A percentile compares a stretch with the other conserved stretches of the same genome.
Evolutionary conservation across 2,329 filamentous ascomycete genomes (phyloP).

Genomic region (Ophiostoma himal-ulmi): DNA sequence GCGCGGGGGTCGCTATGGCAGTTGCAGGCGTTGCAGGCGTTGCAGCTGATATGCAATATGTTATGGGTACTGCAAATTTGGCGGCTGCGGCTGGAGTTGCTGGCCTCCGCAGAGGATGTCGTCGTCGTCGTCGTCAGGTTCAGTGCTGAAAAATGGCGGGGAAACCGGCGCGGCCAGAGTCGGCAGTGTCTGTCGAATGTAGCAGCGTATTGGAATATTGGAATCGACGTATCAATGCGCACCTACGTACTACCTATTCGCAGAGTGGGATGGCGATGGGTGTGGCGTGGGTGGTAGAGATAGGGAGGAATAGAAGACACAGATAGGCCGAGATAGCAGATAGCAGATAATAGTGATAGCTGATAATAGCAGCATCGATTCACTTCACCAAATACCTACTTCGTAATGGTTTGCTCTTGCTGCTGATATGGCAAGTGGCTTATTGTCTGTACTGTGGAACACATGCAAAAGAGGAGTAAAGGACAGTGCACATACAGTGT

Average conservation of each 20-base stretch:
- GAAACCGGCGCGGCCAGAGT: background rate
- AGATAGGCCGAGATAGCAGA: conserved; percentile 1
- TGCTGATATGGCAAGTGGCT: conserved; percentile 2
- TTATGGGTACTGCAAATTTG: background rate
- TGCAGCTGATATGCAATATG: background rate
- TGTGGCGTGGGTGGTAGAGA: conserved; percentile 6
- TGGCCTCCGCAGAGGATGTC: background rate
- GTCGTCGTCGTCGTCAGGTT: background rate
- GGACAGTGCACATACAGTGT: background rate
- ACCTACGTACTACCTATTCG: background rate
- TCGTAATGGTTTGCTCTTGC: background rate
- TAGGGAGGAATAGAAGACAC: background rate
- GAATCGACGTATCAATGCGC: background rate
- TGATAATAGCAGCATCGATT: background rate
- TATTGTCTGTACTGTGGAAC: conserved; percentile 4
- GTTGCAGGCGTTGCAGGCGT: background rate
- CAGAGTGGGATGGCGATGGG: background rate
- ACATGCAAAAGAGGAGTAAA: background rate
- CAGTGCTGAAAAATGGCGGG: background rate
- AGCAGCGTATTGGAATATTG: background rate
- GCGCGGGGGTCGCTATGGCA: background rate
- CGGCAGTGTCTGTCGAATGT: background rate
- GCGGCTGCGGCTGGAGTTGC: background rate
- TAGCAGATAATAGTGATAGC: conserved; percentile 1
- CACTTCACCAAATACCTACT: background rate